A percentile compares a stretch with the other conserved stretches of the same genome.
Conservation (phyloP, 169 alveolate species). For the Plasmodium gallinaceum region DNA sequence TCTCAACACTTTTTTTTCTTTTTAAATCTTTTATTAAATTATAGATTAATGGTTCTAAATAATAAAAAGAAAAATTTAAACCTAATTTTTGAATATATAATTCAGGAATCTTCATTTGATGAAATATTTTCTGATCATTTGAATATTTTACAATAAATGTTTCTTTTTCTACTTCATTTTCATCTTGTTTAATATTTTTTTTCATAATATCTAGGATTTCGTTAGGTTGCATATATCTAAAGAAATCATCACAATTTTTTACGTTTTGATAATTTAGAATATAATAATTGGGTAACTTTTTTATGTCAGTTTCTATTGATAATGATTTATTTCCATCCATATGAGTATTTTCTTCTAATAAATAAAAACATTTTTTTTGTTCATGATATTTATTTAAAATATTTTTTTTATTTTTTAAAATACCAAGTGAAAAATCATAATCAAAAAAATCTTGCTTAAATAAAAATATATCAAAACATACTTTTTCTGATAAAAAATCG, state of each 20-base stretch:
- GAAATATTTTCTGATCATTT: slow-evolving; percentile 37
- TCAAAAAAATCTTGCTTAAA: slow-evolving; percentile 39
- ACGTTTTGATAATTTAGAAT: slow-evolving; percentile 30
- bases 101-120: slow-evolving; percentile 55
- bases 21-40: slow-evolving; percentile 37
- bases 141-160: background rate
- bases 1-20: slow-evolving; percentile 47
- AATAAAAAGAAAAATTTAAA: slow-evolving; percentile 21
- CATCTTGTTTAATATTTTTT: background rate
- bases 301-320: background rate
- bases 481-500: slow-evolving; percentile 10
- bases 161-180: background rate
- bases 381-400: slow-evolving; percentile 16
- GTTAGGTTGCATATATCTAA: slow-evolving; percentile 56
- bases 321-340: slow-evolving; percentile 5
- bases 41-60: slow-evolving; percentile 50
- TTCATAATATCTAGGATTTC: slow-evolving; percentile 47
- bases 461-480: slow-evolving; percentile 37
- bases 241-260: slow-evolving; percentile 20
- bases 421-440: slow-evolving; percentile 56
- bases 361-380: slow-evolving; percentile 27
- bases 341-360: slow-evolving; percentile 54
- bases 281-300: slow-evolving; percentile 35
- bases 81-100: slow-evolving; percentile 57
- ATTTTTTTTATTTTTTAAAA: slow-evolving; percentile 40